Evolutionary conservation across 805 yeast genomes (phyloP), one percentile per base, ranked within the genome.

Genomic region (Limtongia smithiae): DNA sequence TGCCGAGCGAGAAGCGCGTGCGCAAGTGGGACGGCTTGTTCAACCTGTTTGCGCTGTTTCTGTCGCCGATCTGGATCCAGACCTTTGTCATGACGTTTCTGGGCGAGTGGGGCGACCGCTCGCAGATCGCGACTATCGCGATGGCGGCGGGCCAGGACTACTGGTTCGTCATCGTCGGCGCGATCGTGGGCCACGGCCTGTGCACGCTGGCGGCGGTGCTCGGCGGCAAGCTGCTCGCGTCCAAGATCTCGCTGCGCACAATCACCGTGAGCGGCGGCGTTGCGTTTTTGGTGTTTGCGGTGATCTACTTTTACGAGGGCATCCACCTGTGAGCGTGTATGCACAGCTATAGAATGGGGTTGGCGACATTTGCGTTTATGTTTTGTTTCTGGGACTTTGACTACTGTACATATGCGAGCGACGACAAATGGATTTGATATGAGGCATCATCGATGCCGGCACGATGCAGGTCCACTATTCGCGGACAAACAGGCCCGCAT

Each of bases 51-150:
- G 68, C 80, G 2, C 78, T 80, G 48, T 69, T 88, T 3, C 71
- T 91, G 48, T 84, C 95, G 2, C 97, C 98, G 3, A 71, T 82
- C 8, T 93, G 95, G 90, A 83, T 89, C 58, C 96, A 91, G 72
- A 91, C 91, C 3, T 93, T 93, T 64, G 80, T 81, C 46, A 91
- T 93, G 97, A 87, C 96, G 3, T 93, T 93, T 67, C 71, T 93
- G 42, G 98, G 97, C 53, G 99, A 93, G 71, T 89, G 97, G 95
- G 99, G 99, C 44, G 99, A 93, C 68, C 81, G 98, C 62, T 89
- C 97, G 11, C 99, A 93, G 71, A 88, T 93, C 48, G 96, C 97
- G 37, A 93, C 97, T 30, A 89, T 93, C 62, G 97, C 97, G 35
- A 85, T 93, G 94, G 97, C 97, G 45, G 96, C 98, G 1, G 96